Percentiles rank a stretch among this genome's conserved stretches.
Evolutionary conservation across 495 filamentous ascomycete species (phyloP).

Genomic region (Lentithecium fluviatile): DNA sequence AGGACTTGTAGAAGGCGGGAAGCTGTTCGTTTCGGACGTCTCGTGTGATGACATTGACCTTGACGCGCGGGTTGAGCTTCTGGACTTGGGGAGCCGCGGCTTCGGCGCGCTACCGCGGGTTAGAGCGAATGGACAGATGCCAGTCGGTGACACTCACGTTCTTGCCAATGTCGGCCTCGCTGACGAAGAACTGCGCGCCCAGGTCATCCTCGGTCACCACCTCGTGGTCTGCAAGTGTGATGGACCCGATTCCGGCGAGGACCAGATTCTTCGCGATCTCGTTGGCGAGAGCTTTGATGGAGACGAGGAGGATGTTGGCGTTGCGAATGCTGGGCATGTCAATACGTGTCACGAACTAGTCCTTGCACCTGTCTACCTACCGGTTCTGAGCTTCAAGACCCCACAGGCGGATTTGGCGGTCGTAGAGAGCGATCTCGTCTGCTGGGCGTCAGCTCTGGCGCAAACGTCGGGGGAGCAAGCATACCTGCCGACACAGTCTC

Average conservation of each 20-base stretch:
- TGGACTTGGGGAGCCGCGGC: slow-evolving; percentile 75
- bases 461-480: slow-evolving; percentile 7
- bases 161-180: slow-evolving; percentile 68
- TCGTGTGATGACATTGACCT: slow-evolving; percentile 64
- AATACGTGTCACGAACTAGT: background rate
- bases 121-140: background rate
- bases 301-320: slow-evolving; percentile 86
- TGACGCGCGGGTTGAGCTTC: slow-evolving; percentile 87
- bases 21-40: slow-evolving; percentile 60
- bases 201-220: slow-evolving; percentile 76
- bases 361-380: slow-evolving; percentile 42
- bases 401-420: slow-evolving; percentile 98
- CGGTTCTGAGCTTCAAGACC: slow-evolving; percentile 88
- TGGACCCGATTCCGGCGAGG: slow-evolving; percentile 83
- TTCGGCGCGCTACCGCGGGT: slow-evolving; percentile 65
- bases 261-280: slow-evolving; percentile 98
- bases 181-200: slow-evolving; percentile 84
- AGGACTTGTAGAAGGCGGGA: slow-evolving; percentile 69
- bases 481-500: slow-evolving; percentile 57
- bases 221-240: slow-evolving; percentile 85
- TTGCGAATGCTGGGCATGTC: slow-evolving; percentile 68
- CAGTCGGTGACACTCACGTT: slow-evolving; percentile 54
- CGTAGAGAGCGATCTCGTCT: slow-evolving; percentile 98
- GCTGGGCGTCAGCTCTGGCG: slow-evolving; percentile 13
- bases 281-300: slow-evolving; percentile 84